Conservation (phyloP, 2,329 filamentous ascomycete species). For the Orbilia brochopaga region DNA sequence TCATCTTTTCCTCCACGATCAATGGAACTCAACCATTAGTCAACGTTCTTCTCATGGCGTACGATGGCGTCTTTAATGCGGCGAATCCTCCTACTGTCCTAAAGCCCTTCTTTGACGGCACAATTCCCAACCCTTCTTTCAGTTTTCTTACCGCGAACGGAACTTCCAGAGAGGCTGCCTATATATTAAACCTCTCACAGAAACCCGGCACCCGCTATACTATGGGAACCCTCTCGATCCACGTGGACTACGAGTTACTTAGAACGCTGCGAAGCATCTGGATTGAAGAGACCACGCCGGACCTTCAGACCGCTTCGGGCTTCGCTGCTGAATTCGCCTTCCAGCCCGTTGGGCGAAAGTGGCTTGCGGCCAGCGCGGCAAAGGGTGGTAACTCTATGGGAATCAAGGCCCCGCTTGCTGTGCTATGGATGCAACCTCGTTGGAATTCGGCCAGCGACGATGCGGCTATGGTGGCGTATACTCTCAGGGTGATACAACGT, state of each 20-base stretch:
- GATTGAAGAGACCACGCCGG: neutral
- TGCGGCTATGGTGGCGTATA: conserved; percentile 7
- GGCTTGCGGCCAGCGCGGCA: conserved; percentile 26
- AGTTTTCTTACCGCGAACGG: conserved; percentile 1
- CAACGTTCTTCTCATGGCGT: conserved; percentile 8
- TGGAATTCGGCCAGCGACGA: conserved; percentile 23
- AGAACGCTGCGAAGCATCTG: conserved; percentile 19
- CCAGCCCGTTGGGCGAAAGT: conserved; percentile 48
- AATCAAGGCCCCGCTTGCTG: conserved; percentile 14
- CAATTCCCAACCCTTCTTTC: conserved; percentile 15
- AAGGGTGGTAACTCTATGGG: conserved; percentile 51
- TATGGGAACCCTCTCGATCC: conserved; percentile 22
- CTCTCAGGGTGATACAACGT: conserved; percentile 43
- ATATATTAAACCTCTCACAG: neutral
- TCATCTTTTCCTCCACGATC: conserved; percentile 3
- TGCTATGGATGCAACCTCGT: conserved; percentile 10
- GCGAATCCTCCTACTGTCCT: conserved; percentile 21
- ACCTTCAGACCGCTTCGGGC: conserved; percentile 28
- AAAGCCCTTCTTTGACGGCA: conserved; percentile 27
- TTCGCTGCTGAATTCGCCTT: conserved; percentile 50
- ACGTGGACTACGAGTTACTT: conserved; percentile 18
- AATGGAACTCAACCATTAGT: neutral
- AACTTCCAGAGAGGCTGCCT: conserved; percentile 12
- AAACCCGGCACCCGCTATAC: conserved; percentile 13
- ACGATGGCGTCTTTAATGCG: conserved; percentile 17